Evolutionary conservation across 331 rosid genomes (phyloP), one percentile per base, ranked within the genome.

Genomic region (Arachis monticola): DNA sequence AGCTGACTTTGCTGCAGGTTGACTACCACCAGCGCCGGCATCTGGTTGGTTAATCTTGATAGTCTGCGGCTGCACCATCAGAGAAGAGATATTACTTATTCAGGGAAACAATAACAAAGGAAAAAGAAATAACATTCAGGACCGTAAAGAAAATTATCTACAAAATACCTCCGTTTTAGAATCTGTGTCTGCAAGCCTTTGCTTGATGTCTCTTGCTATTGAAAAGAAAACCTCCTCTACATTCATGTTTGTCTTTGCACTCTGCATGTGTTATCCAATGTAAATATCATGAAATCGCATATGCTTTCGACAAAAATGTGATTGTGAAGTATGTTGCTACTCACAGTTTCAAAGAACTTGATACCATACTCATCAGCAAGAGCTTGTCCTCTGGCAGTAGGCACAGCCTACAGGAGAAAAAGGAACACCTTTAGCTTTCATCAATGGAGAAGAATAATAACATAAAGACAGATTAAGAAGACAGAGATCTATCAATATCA

Each of bases 321-420:
- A 72, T 62, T 74, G 55, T 40, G 41, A 60, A 70, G 75, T 64
- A 40, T 64, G 73, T 67, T 64, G 12, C 55, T 4, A 85, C 97
- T 91, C 84, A 91, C 97, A 41, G 94, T 91, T 79, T 91, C 94
- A 67, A 88, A 88, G 83, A 91, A 91, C 85, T 91, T 85, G 85
- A 91, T 91, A 32, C 94, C 92, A 81, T 85, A 91, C 87, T 91
- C 97, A 73, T 88, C 97, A 63, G 97, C 97, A 84, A 91, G 97
- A 22, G 97, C 97, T 84, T 91, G 97, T 56, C 97, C 97, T 80
- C 77, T 88, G 55, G 97, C 81, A 41, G 97, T 85, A 40, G 97
- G 97, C 62, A 91, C 96, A 69, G 89, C 97, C 95, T 89, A 71
- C 5, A 46, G 68, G 44, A 70, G 77, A 64, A 73, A 63, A 78